These are phyloP conservation scores for Allodekkera sacchari DNA, from an alignment of 805 yeast genomes.

Conservation along the genomic window DNA sequence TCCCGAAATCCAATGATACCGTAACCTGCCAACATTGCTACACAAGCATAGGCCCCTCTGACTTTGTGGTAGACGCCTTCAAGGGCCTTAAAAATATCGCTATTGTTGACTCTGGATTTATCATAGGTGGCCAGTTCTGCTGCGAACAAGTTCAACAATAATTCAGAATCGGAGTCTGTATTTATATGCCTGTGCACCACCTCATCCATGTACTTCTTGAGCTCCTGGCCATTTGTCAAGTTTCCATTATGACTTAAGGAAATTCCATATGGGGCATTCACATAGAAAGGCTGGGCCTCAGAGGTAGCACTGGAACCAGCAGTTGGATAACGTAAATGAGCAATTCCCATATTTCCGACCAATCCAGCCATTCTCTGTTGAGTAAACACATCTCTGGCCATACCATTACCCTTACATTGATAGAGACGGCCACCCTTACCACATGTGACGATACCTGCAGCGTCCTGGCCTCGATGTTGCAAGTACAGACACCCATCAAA, in stretches of 20 bases:
- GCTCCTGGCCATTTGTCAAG: conserved; percentile 75
- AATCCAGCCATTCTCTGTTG: conserved; percentile 67
- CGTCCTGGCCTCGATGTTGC: conserved; percentile 98
- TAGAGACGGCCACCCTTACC: conserved; percentile 88
- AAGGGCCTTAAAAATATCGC: conserved; percentile 80
- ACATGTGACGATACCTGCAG: conserved; percentile 97
- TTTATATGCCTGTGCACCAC: conserved; percentile 94
- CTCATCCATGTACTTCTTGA: conserved; percentile 78
- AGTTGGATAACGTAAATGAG: conserved; percentile 93
- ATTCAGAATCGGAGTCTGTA: conserved; percentile 94
- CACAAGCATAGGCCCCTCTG: conserved; percentile 97
- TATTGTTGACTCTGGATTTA: conserved; percentile 87
- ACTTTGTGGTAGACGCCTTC: conserved; percentile 72
- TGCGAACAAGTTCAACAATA: conserved; percentile 84
- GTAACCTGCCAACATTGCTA: conserved; percentile 91
- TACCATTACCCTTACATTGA: conserved; percentile 98
- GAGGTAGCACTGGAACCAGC: conserved; percentile 94
- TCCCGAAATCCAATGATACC: conserved; percentile 95
- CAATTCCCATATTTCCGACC: conserved; percentile 91
- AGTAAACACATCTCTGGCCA: conserved; percentile 97
- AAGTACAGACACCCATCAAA: conserved; percentile 88
- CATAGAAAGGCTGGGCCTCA: conserved; percentile 98
- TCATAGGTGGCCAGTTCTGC: conserved; percentile 84
- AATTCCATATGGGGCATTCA: conserved; percentile 93
- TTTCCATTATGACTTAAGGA: conserved; percentile 91